Evolutionary conservation across 805 yeast genomes (phyloP), one percentile per base, ranked within the genome.

Genomic region (Metschnikowia cubensis): DNA sequence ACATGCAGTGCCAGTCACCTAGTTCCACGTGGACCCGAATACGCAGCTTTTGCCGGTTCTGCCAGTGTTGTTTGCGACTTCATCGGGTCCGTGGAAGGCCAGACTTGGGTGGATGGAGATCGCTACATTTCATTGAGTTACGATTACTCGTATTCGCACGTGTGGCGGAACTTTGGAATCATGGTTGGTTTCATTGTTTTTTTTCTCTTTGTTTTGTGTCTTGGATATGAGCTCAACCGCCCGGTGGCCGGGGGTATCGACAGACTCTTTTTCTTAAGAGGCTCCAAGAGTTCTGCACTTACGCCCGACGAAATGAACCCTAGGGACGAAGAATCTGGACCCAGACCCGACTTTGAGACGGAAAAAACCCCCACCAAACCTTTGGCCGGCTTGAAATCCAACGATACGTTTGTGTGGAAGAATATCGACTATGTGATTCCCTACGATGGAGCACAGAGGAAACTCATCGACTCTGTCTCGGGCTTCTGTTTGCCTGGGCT

Each of bases 141-240:
- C 62, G 58, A 64, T 29, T 48, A 38, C 22, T 18, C 38, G 10
- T 37, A 71, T 59, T 42, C 43, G 14, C 70, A 78, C 57, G 79
- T 82, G 69, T 82, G 87, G 86, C 79, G 87, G 73, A 79, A 83
- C 60, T 73, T 73, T 51, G 87, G 87, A 56, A 74, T 82, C 57
- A 68, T 79, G 65, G 64, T 76, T 51, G 74, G 74, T 41, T 83
- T 69, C 58, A 73, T 79, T 52, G 67, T 57, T 6, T 53, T 71
- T 45, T 48, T 44, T 20, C 45, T 49, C 18, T 7, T 55, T 46
- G 70, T 79, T 10, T 84, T 85, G 6, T 6, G 36, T 35, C 36
- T 35, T 15, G 36, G 36, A 4, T 35, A 7, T 7, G 36, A 35
- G 36, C 5, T 35, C 5, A 35, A n/a, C 18, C 36, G 36, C 10